Evolutionary conservation across 495 filamentous ascomycete genomes (phyloP), one percentile per base, ranked within the genome.

Genomic region (Neurospora sp.): DNA sequence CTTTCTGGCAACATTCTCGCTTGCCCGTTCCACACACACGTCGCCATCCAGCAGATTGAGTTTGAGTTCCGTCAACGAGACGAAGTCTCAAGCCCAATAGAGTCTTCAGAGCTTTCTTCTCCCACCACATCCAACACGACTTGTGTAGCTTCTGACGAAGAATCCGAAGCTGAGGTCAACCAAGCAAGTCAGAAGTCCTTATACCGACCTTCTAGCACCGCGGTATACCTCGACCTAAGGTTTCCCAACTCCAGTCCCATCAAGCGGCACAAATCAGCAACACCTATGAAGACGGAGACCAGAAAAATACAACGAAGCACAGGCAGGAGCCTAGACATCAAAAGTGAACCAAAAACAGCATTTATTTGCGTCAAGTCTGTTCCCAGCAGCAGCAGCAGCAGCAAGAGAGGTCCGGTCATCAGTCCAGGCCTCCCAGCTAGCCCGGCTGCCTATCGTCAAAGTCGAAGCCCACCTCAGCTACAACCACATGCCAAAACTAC

Each of bases 11-110:
- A 79, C 39, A 69, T 78, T 21, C 73, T 80, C 34, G 73, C 73
- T 15, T 80, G 79, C 54, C 79, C 79, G 1, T 62, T 80, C n/a
- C 77, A 80, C 71, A 74, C 74, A 5, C 79, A 77, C 24, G 75
- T 80, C 38, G 76, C 73, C 48, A 74, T 80, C 2, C 76, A 80
- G 34, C 79, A 80, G 39, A 71, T 72, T 19, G 42, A 78, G 42
- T 75, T 80, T 43, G 71, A 74, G 13, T 59, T 75, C 15, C 54
- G 54, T 2, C 54, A 66, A 66, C 54, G 54, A 19, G 54, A 66
- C 54, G 28, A 66, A 19, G 13, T 66, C 15, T 28, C 54, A 66
- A 66, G 28, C 15, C 54, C 54, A 6, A 66, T 66, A 62, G 54
- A 62, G 2, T 34, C 24, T 1, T 19, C 15, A 2, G 54, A 66